phyloP scores from a whole-genome alignment of 2,329 filamentous ascomycete genomes.

The Aspergillus carbonarius region DNA sequence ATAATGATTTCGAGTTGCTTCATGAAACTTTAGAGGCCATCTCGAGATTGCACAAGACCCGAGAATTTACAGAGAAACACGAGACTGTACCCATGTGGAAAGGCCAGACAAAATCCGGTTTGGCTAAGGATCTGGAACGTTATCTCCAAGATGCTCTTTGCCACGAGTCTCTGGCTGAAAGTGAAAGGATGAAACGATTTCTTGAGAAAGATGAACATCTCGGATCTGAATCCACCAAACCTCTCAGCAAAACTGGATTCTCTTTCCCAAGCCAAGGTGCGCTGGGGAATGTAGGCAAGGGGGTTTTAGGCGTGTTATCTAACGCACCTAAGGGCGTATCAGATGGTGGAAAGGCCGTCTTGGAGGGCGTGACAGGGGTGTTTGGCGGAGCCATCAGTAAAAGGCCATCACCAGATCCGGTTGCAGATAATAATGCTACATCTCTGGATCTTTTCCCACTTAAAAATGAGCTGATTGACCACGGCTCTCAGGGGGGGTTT shows the following conservation, averaged over 20 bases:
- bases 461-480: not conserved
- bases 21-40: constrained; percentile 88
- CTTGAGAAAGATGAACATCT: constrained; percentile 84
- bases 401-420: constrained; percentile 46
- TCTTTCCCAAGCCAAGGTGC: constrained; percentile 53
- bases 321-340: constrained; percentile 87
- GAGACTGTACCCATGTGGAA: constrained; percentile 78
- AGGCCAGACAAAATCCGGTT: constrained; percentile 69
- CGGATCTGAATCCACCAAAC: constrained; percentile 49
- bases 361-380: constrained; percentile 84
- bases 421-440: constrained; percentile 1
- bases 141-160: constrained; percentile 83
- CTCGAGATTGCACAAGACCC: constrained; percentile 79
- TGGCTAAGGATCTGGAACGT: constrained; percentile 78
- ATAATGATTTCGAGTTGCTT: constrained; percentile 84
- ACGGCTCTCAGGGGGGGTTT: not conserved
- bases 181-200: constrained; percentile 92
- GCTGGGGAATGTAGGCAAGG: constrained; percentile 83
- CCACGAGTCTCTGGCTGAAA: constrained; percentile 79
- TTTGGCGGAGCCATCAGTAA: constrained; percentile 64
- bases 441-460: not conserved
- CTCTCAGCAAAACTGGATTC: constrained; percentile 49
- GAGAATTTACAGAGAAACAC: constrained; percentile 75
- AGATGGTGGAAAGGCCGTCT: constrained; percentile 79
- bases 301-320: constrained; percentile 81